Percentiles rank a stretch among this genome's conserved stretches.
Evolutionary conservation across 2,329 filamentous ascomycete genomes (phyloP).

Genomic region (Coniella vitis): DNA sequence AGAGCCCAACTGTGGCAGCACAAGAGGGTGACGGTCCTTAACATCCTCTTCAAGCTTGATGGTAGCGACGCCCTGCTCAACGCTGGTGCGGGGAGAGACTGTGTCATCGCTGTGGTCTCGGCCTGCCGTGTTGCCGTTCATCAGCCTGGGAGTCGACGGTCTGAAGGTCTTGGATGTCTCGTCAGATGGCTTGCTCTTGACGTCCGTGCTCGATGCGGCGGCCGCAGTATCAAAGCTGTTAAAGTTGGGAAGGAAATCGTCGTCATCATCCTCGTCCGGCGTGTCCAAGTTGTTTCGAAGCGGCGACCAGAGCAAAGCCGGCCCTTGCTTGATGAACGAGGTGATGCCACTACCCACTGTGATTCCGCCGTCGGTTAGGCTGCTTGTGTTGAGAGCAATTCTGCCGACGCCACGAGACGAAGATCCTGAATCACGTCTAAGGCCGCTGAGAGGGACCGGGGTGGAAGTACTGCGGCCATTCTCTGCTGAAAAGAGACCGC

Average conservation of each 20-base stretch:
- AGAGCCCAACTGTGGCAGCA: conserved; percentile 29
- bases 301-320: conserved; percentile 36
- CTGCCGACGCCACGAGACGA: conserved; percentile 12
- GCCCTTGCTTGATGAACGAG: conserved; percentile 23
- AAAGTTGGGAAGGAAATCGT: conserved; percentile 47
- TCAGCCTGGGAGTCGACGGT: conserved; percentile 6
- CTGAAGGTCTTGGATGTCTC: background rate
- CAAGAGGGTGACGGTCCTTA: conserved; percentile 22
- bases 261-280: conserved; percentile 42
- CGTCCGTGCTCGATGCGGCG: conserved; percentile 21
- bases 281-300: conserved; percentile 22
- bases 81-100: conserved; percentile 14
- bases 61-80: conserved; percentile 14
- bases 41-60: conserved; percentile 21
- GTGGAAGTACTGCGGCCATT: conserved; percentile 40
- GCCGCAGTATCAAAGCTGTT: conserved; percentile 20
- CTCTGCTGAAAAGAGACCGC: conserved; percentile 18
- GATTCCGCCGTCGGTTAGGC: conserved; percentile 28
- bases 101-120: background rate
- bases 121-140: background rate
- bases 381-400: conserved; percentile 12
- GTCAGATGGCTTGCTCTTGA: conserved; percentile 19
- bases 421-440: conserved; percentile 25
- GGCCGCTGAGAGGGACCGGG: conserved; percentile 31
- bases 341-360: conserved; percentile 34